These are phyloP conservation scores for Axilococcus clingmanii DNA, from an alignment of 139 green algal species.

Conservation along the genomic window DNA sequence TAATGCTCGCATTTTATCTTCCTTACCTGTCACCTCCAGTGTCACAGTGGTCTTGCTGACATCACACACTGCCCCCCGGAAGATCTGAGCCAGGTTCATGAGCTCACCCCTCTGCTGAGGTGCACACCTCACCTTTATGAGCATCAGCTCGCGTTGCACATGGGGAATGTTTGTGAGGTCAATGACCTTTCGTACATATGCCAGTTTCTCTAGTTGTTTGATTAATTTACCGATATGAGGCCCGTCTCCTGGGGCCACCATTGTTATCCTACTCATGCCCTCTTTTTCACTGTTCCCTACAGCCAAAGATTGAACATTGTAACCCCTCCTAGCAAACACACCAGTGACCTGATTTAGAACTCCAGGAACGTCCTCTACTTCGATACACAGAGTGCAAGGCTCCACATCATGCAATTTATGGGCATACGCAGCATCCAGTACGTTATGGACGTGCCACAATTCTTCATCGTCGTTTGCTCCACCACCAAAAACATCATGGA, in stretches of 20 bases:
- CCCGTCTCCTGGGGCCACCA: slow-evolving; percentile 76
- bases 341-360: slow-evolving; percentile 94
- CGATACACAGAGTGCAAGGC: slow-evolving; percentile 77
- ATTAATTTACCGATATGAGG: slow-evolving; percentile 72
- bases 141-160: slow-evolving; percentile 84
- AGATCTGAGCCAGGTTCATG: slow-evolving; percentile 78
- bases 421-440: slow-evolving; percentile 48
- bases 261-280: slow-evolving; percentile 82
- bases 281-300: slow-evolving; percentile 77
- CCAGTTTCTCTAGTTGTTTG: slow-evolving; percentile 88
- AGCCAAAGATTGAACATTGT: slow-evolving; percentile 94
- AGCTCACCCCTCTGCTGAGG: slow-evolving; percentile 68
- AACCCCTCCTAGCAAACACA: slow-evolving; percentile 91
- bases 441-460: slow-evolving; percentile 52
- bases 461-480: neutral
- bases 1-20: slow-evolving; percentile 83
- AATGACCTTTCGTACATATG: slow-evolving; percentile 57
- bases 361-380: slow-evolving; percentile 80
- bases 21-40: slow-evolving; percentile 82
- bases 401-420: slow-evolving; percentile 20
- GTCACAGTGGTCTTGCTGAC: slow-evolving; percentile 67
- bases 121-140: slow-evolving; percentile 83
- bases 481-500: neutral
- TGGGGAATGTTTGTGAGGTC: slow-evolving; percentile 72
- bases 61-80: slow-evolving; percentile 77